Base-by-base conservation (phyloP, 2,329 filamentous ascomycete species). In the Cyphellophora attinorum region DNA sequence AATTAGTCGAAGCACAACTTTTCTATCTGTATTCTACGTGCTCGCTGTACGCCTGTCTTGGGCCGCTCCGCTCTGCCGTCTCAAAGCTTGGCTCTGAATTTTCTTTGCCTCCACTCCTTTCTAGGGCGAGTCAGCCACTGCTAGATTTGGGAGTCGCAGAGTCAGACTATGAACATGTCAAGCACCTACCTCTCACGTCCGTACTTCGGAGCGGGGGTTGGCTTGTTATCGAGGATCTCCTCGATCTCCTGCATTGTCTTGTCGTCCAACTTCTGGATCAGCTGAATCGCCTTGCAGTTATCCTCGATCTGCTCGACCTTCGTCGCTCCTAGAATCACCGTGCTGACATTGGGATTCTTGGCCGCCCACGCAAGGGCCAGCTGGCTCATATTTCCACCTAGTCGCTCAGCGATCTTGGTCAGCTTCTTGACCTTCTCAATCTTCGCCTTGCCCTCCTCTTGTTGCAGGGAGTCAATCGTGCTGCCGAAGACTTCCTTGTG, bases 351-450 rank as follows among this genome's bases (percentile, higher is more conserved):
- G 4, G 58, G 55, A 52, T 76, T 76, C 57, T 68, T 72, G 27
- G 68, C 59, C 35, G 55, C 54, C 72, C 72, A 76, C 2, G 72
- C 72, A 25, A 76, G 57, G 15, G 69, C 60, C 15, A 76, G 60
- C 47, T 72, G 67, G 3, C 65, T 61, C 28, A 71, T 67, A 27
- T 71, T 74, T 40, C 78, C 64, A 10, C 70, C 76, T 27, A 85
- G 60, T 47, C 66, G 68, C 35, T 81, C 68, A 2, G 81, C 80
- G 44, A 86, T 68, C 16, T 50, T 57, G 39, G 42, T 52, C 51
- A 56, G 2, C 19, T 42, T 41, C 51, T 67, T 70, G 40, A 81
- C 73, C 54, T 70, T 70, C 42, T 72, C 64, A 40, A 82, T 61
- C 41, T 73, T 72, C 68, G 34, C 41, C 29, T 40, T 40, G 27